A percentile compares a stretch with the other conserved stretches of the same genome.
These are phyloP conservation scores for Nakazawaea pomicola DNA, from an alignment of 805 yeast genomes.

Conservation along the genomic window DNA sequence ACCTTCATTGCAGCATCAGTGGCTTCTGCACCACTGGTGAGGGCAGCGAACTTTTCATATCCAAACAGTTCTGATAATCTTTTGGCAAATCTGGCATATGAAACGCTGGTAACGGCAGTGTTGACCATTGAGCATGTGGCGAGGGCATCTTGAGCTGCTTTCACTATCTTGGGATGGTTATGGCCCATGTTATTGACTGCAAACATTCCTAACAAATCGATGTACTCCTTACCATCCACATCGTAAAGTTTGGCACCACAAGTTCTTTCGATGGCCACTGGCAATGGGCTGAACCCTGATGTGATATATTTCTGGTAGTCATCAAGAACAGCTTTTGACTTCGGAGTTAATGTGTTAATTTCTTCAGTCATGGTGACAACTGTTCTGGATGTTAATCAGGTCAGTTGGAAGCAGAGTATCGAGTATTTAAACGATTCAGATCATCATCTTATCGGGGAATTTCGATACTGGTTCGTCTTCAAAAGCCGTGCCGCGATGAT, in stretches of 20 bases:
- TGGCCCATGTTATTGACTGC: conserved; percentile 28
- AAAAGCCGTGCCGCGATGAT: too few species aligned
- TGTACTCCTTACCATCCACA: conserved; percentile 23
- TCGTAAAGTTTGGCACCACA: conserved; percentile 22
- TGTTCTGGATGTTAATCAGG: too few species aligned
- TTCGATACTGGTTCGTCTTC: too few species aligned
- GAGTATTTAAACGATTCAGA: too few species aligned
- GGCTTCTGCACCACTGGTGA: conserved; percentile 25
- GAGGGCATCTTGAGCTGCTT: conserved; percentile 21
- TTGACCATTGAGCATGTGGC: conserved; percentile 18
- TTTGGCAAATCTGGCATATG: conserved; percentile 19
- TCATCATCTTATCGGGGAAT: too few species aligned
- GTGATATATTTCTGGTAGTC: conserved; percentile 17
- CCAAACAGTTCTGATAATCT: conserved; percentile 19
- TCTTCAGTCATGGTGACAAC: background rate
- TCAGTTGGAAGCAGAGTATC: too few species aligned
- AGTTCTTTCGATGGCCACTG: conserved; percentile 19
- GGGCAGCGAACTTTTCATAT: conserved; percentile 18
- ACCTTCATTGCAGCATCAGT: conserved; percentile 24
- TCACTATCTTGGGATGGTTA: conserved; percentile 23
- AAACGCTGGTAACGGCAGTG: conserved; percentile 20
- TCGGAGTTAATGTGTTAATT: background rate
- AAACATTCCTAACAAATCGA: conserved; percentile 24
- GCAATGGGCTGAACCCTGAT: conserved; percentile 22
- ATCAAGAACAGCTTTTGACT: conserved; percentile 10